Percentiles rank a stretch among this genome's conserved stretches.
Evolutionary conservation across 306 rosid genomes (phyloP).

Genomic region (Glycine soja): DNA sequence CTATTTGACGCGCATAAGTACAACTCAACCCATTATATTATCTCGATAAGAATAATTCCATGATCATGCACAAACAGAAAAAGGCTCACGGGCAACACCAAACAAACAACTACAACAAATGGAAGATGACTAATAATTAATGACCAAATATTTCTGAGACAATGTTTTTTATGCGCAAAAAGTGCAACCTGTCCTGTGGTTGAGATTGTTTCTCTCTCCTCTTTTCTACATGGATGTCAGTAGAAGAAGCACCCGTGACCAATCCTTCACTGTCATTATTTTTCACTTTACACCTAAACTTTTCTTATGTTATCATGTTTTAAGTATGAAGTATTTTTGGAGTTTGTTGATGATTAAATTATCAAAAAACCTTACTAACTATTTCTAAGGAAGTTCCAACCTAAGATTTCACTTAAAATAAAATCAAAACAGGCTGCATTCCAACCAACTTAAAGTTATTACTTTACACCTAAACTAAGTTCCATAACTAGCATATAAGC

Average conservation of each 20-base stretch:
- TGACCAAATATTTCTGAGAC: slow-evolving; percentile 24
- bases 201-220: slow-evolving; percentile 52
- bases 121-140: slow-evolving; percentile 39
- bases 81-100: slow-evolving; percentile 78
- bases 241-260: slow-evolving; percentile 82
- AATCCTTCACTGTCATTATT: slow-evolving; percentile 45
- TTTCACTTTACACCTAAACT: slow-evolving; percentile 56
- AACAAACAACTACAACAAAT: slow-evolving; percentile 55
- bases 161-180: slow-evolving; percentile 51
- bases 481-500: slow-evolving; percentile 45
- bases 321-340: background rate
- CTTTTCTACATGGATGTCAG: slow-evolving; percentile 45
- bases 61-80: slow-evolving; percentile 60
- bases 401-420: background rate
- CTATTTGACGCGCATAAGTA: background rate
- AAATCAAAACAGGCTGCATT: background rate
- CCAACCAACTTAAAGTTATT: background rate
- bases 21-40: slow-evolving; percentile 41
- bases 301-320: background rate
- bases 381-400: too few relatives aligned
- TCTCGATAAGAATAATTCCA: slow-evolving; percentile 56
- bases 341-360: background rate
- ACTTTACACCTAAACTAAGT: slow-evolving; percentile 54
- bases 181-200: slow-evolving; percentile 60
- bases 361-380: too few relatives aligned